Evolutionary conservation across 768 basidiomycete genomes (phyloP).

Genomic region (Boletus reticuloceps): DNA sequence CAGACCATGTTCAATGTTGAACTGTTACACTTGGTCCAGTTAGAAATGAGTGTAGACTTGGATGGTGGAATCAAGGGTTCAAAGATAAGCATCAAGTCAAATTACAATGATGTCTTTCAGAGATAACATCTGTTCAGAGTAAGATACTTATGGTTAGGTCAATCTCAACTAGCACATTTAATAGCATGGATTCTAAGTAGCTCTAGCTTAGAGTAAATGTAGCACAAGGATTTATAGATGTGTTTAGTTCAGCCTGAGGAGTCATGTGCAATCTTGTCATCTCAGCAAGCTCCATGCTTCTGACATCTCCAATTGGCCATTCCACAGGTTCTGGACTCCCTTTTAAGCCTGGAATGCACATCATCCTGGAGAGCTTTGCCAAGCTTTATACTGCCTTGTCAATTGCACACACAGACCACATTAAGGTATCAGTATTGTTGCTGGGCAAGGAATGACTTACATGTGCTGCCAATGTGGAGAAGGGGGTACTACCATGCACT

Average conservation of each 20-base stretch:
- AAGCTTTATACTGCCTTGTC: conserved; percentile 52
- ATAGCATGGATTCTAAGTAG: too few relatives aligned
- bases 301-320: conserved; percentile 70
- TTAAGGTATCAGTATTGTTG: conserved; percentile 52
- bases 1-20: too few relatives aligned
- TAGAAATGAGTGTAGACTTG: too few relatives aligned
- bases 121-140: too few relatives aligned
- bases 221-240: conserved; percentile 16
- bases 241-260: conserved; percentile 50
- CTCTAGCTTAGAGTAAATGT: too few relatives aligned
- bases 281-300: conserved; percentile 48
- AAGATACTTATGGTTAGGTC: too few relatives aligned
- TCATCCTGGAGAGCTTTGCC: conserved; percentile 45
- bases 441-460: conserved; percentile 59
- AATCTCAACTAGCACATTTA: too few relatives aligned
- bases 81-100: too few relatives aligned
- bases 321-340: conserved; percentile 38
- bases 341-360: conserved; percentile 34
- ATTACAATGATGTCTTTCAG: too few relatives aligned
- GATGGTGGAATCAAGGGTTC: too few relatives aligned
- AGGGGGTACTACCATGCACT: conserved; percentile 64
- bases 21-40: too few relatives aligned
- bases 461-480: conserved; percentile 63
- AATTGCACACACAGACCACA: conserved; percentile 49
- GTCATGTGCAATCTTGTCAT: conserved; percentile 70